These are phyloP conservation scores for Gardenia jasminoides DNA, from an alignment of 257 asterid genomes.

Conservation along the genomic window DNA sequence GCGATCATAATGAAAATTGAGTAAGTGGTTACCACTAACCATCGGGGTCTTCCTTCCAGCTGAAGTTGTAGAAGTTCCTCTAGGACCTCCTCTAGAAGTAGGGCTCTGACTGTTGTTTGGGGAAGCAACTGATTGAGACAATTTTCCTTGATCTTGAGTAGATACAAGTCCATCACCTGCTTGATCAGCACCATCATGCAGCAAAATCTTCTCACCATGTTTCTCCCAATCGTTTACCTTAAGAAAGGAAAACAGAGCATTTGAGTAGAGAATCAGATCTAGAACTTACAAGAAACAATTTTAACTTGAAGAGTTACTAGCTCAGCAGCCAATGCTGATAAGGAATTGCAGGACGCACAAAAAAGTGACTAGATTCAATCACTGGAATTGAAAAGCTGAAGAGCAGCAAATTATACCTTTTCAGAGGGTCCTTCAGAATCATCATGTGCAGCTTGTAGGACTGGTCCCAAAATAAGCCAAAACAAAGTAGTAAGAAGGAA, in stretches of 20 bases:
- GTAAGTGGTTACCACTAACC: constrained; percentile 80
- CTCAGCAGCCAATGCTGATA: background rate
- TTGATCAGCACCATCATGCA: constrained; percentile 19
- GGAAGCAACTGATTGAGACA: constrained; percentile 29
- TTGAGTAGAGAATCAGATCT: background rate
- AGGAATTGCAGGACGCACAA: background rate
- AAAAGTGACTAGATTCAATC: background rate
- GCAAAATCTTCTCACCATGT: constrained; percentile 29
- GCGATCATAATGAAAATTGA: constrained; percentile 87
- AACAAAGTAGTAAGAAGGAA: background rate
- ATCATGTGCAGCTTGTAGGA: constrained; percentile 31
- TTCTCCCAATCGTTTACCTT: constrained; percentile 52
- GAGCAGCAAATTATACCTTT: constrained; percentile 42
- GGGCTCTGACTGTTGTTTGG: constrained; percentile 27
- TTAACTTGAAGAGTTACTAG: background rate
- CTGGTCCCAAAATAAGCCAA: constrained; percentile 35
- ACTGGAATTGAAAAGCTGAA: background rate
- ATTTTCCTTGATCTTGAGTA: constrained; percentile 30
- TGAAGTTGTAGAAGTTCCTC: constrained; percentile 38
- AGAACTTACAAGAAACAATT: background rate
- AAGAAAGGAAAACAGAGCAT: background rate
- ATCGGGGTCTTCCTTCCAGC: constrained; percentile 56
- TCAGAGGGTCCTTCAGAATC: constrained; percentile 49
- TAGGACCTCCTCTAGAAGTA: constrained; percentile 34
- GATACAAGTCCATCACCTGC: constrained; percentile 1